phyloP scores from a whole-genome alignment of 2,329 filamentous ascomycete genomes.

The Colletotrichum cereale region DNA sequence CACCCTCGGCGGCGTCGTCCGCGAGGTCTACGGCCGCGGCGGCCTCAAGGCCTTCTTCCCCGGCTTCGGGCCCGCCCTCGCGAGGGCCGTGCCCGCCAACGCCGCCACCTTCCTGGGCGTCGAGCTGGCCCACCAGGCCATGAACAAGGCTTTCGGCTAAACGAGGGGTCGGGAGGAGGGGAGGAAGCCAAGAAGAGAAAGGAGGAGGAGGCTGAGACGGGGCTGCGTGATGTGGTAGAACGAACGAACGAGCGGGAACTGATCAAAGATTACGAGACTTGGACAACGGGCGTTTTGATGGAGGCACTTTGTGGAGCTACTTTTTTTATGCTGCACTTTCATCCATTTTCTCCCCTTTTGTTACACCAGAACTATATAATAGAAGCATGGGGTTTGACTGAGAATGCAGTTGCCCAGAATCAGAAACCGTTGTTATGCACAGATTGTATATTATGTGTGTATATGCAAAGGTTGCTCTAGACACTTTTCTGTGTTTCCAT shows the following conservation, averaged over 20 bases:
- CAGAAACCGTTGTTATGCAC: neutral
- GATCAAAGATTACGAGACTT: neutral
- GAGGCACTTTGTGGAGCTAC: neutral
- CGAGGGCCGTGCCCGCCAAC: conserved; percentile 94
- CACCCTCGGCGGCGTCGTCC: conserved; percentile 82
- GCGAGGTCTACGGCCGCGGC: conserved; percentile 84
- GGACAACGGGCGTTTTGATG: conserved; percentile 7
- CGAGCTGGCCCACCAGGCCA: conserved; percentile 84
- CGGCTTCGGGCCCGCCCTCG: conserved; percentile 91
- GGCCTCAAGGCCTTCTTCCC: conserved; percentile 96
- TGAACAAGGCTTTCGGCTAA: conserved; percentile 78
- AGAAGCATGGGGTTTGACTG: conserved; percentile 1
- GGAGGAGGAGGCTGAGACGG: neutral
- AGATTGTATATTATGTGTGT: neutral
- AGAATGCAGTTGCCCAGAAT: neutral
- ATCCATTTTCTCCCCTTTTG: neutral
- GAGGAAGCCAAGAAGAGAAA: neutral
- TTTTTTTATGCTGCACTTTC: neutral
- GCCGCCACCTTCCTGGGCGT: conserved; percentile 94
- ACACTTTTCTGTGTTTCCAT: neutral
- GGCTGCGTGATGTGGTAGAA: neutral
- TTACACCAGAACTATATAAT: conserved; percentile 5
- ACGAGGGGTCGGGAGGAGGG: neutral
- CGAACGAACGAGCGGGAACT: neutral
- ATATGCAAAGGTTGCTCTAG: neutral